Percentiles rank a stretch among this genome's conserved stretches.
These are phyloP conservation scores for Cutaneotrichosporon dermatis DNA, from an alignment of 1,284 basidiomycete genomes.

Conservation along the genomic window DNA sequence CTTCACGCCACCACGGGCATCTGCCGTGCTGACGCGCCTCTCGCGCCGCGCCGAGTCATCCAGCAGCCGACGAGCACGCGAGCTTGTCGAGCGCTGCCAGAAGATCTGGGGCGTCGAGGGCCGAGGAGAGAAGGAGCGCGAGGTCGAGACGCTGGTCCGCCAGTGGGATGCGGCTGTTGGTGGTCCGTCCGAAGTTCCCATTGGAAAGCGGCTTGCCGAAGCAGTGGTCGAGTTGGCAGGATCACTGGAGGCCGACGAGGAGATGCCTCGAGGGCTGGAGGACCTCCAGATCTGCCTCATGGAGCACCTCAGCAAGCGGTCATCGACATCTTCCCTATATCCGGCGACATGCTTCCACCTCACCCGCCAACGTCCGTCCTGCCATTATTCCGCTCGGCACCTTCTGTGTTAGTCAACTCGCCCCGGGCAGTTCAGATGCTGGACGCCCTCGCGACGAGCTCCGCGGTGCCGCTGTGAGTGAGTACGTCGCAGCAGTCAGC, in stretches of 20 bases:
- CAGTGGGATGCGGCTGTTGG: constrained; percentile 36
- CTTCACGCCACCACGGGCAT: constrained; percentile 33
- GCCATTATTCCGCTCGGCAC: constrained; percentile 29
- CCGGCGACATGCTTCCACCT: constrained; percentile 21
- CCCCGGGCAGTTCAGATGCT: constrained; percentile 13
- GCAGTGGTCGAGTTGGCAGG: constrained; percentile 25
- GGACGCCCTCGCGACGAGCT: constrained; percentile 38
- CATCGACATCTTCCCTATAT: constrained; percentile 35
- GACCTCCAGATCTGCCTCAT: constrained; percentile 26
- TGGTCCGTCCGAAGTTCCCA: constrained; percentile 22
- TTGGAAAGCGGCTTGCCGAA: constrained; percentile 17
- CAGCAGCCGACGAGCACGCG: constrained; percentile 22
- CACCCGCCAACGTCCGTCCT: constrained; percentile 31
- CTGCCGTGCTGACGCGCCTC: constrained; percentile 33
- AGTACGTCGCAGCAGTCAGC: constrained; percentile 38
- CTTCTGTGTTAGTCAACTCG: constrained; percentile 22
- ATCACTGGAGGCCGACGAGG: constrained; percentile 16
- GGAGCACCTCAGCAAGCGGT: constrained; percentile 19
- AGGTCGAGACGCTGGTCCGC: constrained; percentile 29
- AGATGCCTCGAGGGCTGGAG: constrained; percentile 22
- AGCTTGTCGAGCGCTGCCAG: constrained; percentile 41
- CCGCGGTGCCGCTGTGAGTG: constrained; percentile 37
- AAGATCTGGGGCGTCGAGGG: constrained; percentile 41
- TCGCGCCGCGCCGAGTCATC: constrained; percentile 22
- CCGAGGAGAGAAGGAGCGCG: constrained; percentile 32